Evolutionary conservation across 2,329 filamentous ascomycete genomes (phyloP), one percentile per base, ranked within the genome.

Genomic region (Fusarium verticillioides): DNA sequence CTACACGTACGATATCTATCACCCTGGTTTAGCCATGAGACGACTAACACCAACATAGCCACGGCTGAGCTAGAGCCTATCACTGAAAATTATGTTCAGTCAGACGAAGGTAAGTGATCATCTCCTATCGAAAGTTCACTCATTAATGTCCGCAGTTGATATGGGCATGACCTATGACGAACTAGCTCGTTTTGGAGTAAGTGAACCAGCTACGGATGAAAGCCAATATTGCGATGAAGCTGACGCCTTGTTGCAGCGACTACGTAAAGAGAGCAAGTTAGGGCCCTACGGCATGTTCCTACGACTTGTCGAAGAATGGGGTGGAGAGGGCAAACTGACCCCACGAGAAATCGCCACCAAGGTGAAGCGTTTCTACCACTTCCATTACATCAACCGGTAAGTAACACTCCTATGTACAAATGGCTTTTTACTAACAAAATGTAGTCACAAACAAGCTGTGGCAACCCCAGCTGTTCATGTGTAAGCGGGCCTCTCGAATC

Each of bases 61-160:
- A 70, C 67, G 23, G 88, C 88, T 11, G 88, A 90, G 69, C 81
- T 87, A 2, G 81, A 84, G 9, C 83, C 83, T 2, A 80, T 85
- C 15, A 83, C 82, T 0, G 80, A 80, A 7, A 78, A 81, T 16
- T 76, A 79, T 21, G 73, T 76, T 36, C 49, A 52, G n/a, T 36
- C 32, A 11, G 49, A 52, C 4, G 49, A 52, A n/a, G n/a, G 49
- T 52, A 52, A 21, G 49, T 26, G 30, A 52, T 36, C n/a, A 19
- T 26, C 12, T 36, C 49, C 12, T 52, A 18, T 36, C 34, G 16
- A 15, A 15, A 52, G 30, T 36, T 15, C 7, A 36, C 11, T 26
- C 10, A 52, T 52, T 52, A 18, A 52, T n/a, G 30, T 23, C 11
- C 12, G 2, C 83, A 69, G 78, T 71, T n/a, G 82, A 83, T 39